A percentile compares a stretch with the other conserved stretches of the same genome.
Conservation (phyloP, 164 flowering plant species). For the Warburgia ugandensis region DNA sequence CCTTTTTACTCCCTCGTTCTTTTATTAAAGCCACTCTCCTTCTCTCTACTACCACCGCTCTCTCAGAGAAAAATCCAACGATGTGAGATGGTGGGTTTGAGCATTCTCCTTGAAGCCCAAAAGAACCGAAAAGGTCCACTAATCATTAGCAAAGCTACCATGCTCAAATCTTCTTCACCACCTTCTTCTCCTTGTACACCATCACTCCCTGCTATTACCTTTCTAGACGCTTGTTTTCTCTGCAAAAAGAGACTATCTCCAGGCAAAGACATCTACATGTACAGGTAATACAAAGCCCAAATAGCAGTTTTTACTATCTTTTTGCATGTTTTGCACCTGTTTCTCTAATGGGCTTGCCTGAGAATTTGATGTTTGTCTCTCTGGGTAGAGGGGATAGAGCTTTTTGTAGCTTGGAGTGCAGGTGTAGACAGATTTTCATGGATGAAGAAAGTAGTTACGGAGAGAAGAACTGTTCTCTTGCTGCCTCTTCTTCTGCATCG, state of each 20-base stretch:
- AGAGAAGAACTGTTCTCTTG: conserved; percentile 34
- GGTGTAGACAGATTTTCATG: conserved; percentile 63
- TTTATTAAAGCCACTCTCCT: too few relatives aligned
- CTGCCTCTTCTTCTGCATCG: conserved; percentile 28
- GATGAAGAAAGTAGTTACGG: conserved; percentile 41
- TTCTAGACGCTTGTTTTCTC: conserved; percentile 51
- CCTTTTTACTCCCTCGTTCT: too few relatives aligned
- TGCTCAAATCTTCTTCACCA: background rate
- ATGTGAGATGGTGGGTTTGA: conserved; percentile 65
- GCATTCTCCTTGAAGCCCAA: conserved; percentile 40
- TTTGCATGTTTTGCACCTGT: too few relatives aligned
- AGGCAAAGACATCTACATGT: conserved; percentile 68
- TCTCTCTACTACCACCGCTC: too few relatives aligned
- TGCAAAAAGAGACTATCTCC: conserved; percentile 53
- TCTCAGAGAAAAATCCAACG: too few relatives aligned
- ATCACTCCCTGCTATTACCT: conserved; percentile 13
- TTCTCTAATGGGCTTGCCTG: background rate
- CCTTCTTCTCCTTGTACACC: conserved; percentile 3
- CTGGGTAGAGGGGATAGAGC: conserved; percentile 54
- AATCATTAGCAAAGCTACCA: conserved; percentile 2
- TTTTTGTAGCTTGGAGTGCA: conserved; percentile 74
- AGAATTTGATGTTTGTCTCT: background rate
- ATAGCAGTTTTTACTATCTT: too few relatives aligned
- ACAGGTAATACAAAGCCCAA: too few relatives aligned
- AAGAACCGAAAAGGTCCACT: background rate